Percentiles rank a stretch among this genome's conserved stretches.
These are phyloP conservation scores for Hypoxylon sp. DNA, from an alignment of 2,329 filamentous ascomycete species.

Conservation along the genomic window DNA sequence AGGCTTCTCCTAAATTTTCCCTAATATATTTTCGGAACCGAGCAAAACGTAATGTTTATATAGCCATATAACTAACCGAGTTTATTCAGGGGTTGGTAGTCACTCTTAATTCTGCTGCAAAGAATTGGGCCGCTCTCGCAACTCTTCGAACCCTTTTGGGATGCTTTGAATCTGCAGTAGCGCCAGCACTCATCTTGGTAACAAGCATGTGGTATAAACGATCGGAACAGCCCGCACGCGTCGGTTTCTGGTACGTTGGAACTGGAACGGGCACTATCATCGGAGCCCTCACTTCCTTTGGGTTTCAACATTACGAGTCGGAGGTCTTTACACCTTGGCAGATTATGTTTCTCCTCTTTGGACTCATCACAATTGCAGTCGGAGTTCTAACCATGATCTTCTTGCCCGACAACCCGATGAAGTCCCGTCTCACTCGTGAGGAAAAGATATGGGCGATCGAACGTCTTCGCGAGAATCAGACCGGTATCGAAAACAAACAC, in stretches of 20 bases:
- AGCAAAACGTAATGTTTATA: not conserved
- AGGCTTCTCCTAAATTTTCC: not conserved
- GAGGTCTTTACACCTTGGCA: conserved; percentile 64
- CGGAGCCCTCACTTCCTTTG: conserved; percentile 58
- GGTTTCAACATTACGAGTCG: conserved; percentile 65
- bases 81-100: conserved; percentile 59
- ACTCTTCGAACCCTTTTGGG: conserved; percentile 67
- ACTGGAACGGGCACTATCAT: conserved; percentile 59
- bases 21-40: not conserved
- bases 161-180: conserved; percentile 68
- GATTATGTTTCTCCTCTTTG: conserved; percentile 65
- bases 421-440: conserved; percentile 44
- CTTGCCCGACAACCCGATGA: conserved; percentile 51
- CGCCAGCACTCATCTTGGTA: conserved; percentile 68
- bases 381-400: conserved; percentile 45
- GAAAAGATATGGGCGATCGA: conserved; percentile 51
- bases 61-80: conserved; percentile 13
- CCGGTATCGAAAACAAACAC: conserved; percentile 52
- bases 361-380: conserved; percentile 53
- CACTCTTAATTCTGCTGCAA: conserved; percentile 63
- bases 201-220: conserved; percentile 70
- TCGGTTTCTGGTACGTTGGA: conserved; percentile 73
- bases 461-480: conserved; percentile 50
- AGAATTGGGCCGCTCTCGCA: conserved; percentile 66
- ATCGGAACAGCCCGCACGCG: conserved; percentile 70